A percentile compares a stretch with the other conserved stretches of the same genome.
Conservation (phyloP, 1,284 basidiomycete species). For the Leccinum subatratum region DNA sequence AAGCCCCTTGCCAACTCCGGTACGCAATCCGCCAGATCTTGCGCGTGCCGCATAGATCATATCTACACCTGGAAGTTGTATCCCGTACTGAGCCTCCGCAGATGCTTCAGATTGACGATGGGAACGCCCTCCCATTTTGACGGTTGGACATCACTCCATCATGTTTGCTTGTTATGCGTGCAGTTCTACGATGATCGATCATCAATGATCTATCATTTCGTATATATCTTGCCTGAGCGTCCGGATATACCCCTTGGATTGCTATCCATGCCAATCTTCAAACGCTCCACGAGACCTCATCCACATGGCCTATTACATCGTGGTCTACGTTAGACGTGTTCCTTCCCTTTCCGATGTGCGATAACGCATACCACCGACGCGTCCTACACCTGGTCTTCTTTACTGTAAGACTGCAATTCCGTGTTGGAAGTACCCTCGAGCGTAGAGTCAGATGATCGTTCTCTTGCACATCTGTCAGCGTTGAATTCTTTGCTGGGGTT, state of each 20-base stretch:
- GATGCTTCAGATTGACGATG: too few species aligned
- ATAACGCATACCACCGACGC: neutral
- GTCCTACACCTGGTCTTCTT: neutral
- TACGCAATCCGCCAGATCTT: neutral
- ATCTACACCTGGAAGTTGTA: neutral
- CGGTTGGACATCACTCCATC: too few species aligned
- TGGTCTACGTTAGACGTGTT: neutral
- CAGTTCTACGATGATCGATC: too few species aligned
- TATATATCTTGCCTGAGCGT: too few species aligned
- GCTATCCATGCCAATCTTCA: neutral
- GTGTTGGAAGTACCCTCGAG: neutral
- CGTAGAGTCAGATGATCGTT: neutral
- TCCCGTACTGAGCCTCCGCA: neutral
- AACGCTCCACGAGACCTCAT: neutral
- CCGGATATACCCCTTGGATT: too few species aligned
- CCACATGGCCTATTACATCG: neutral
- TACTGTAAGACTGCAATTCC: neutral
- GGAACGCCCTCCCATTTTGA: too few species aligned
- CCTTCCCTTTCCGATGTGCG: neutral
- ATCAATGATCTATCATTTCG: too few species aligned
- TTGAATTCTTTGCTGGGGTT: neutral
- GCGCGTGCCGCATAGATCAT: neutral
- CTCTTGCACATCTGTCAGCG: neutral
- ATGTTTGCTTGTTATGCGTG: too few species aligned
- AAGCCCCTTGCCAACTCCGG: neutral